Evolutionary conservation across 306 rosid genomes (phyloP), one percentile per base, ranked within the genome.

Genomic region (Acmispon strigosus): DNA sequence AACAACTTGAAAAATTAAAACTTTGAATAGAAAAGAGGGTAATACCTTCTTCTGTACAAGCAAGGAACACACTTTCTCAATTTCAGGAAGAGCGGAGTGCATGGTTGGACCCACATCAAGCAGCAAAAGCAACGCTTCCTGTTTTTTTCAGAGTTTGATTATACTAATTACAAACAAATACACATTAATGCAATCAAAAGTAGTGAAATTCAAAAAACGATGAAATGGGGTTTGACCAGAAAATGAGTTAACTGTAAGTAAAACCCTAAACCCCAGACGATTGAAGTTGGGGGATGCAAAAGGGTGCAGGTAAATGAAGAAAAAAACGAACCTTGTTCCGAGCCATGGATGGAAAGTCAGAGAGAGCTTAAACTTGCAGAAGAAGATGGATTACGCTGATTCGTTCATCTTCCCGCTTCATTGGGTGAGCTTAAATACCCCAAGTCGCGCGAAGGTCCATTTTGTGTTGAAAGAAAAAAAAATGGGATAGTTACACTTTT

Each of bases 101-200:
- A 90, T 94, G 19, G 97, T 84, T 5, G 96, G 97, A 1, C 98
- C 93, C 66, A 90, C 96, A 83, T 94, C 97, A 78, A 94, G 80
- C 87, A 90, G 69, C 80, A 94, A 82, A 81, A 93, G 80, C 82
- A 87, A 73, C 8, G 77, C 84, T 69, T 88, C 98, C 97, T 93
- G 69, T 60, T 39, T 66, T 50, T 59, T 37, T 0, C 43, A 76
- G 51, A 69, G 66, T 44, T 45, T 55, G 41, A 57, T 14, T 15
- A 39, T 8, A 59, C 39, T 7, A 53, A 82, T 19, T 11, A 11
- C 22, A 65, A 27, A 9, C 29, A 69, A 37, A 69, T 0, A 68
- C 2, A 18, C 36, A 66, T 3, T 61, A 2, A 24, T 6, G 29
- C 34, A 53, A 51, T 20, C 56, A 50, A 17, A 76, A 50, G 12